Conservation (phyloP, 805 yeast species). For the Yamadazyma philogaea region DNA sequence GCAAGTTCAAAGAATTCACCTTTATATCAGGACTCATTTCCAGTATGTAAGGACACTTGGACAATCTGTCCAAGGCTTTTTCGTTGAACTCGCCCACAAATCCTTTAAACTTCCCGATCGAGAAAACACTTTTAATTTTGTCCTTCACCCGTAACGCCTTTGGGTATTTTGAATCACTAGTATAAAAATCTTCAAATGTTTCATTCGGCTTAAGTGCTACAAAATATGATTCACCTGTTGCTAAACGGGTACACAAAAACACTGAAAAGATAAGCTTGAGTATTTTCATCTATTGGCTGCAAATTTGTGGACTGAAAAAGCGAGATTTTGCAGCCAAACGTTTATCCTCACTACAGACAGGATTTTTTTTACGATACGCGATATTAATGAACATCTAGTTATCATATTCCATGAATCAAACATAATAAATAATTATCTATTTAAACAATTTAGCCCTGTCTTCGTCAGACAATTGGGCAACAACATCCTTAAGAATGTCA, state of each 20-base stretch:
- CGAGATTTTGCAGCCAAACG: neutral
- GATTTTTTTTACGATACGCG: neutral
- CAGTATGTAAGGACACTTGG: constrained; percentile 59
- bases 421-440: constrained; percentile 16
- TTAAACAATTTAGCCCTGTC: constrained; percentile 25
- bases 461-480: constrained; percentile 32
- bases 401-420: neutral
- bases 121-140: constrained; percentile 49
- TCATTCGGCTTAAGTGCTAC: constrained; percentile 51
- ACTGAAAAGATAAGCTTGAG: neutral
- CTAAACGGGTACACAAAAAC: neutral
- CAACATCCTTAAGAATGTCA: constrained; percentile 34
- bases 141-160: constrained; percentile 42
- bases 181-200: constrained; percentile 47
- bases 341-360: neutral
- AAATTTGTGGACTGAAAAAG: neutral
- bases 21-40: constrained; percentile 66
- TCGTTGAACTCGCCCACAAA: constrained; percentile 60
- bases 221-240: constrained; percentile 32
- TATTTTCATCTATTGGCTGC: neutral
- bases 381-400: no score
- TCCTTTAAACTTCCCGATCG: constrained; percentile 71
- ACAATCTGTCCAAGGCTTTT: constrained; percentile 46
- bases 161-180: constrained; percentile 40
- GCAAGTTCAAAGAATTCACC: constrained; percentile 52